Base-by-base conservation (phyloP, 108 stramenopile species). In the Conticribra guillardii region DNA sequence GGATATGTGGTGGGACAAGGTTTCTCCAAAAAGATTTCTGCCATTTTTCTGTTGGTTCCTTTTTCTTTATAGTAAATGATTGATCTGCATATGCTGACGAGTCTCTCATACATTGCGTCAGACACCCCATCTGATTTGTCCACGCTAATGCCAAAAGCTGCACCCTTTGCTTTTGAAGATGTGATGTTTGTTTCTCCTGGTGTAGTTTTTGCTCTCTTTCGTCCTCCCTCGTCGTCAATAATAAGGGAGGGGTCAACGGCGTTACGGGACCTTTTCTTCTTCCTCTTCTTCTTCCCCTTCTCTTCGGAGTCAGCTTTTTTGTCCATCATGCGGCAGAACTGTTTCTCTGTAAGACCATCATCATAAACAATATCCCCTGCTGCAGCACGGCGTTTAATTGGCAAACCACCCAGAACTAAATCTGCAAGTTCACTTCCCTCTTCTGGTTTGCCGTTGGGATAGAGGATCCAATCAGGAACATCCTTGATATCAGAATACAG, bases 301-400 rank as follows among this genome's bases (percentile, higher is more conserved):
- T 82, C 90, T 47, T 87, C 90, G 1, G 33, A 81, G 18, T 71
- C 64, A 19, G 87, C 82, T 53, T 95, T 64, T 51, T 89, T 91
- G 28, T 97, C 96, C 89, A 94, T 90, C 73, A 95, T 81, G 14
- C 91, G 87, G 55, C 87, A 59, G 67, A 94, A 97, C 53, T 98
- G 95, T 67, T 85, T 91, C 59, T 98, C 97, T 22, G 97, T 96
- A 74, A 98, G 28, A 11, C 95, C 94, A 71, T 98, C 97, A 57
- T 89, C 89, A 79, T 98, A 98, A 16, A 82, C 76, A 64, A 82
- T 72, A 26, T 55, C 79, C 22, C 71, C 76, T 68, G 69, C 73
- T 21, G 94, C 90, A 50, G 86, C 88, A 63, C 88, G 87, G 41
- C 89, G 76, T 65, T 89, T 87, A 58, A 80, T 64, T 27, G 80